A percentile compares a stretch with the other conserved stretches of the same genome.
phyloP scores from a whole-genome alignment of 495 filamentous ascomycete genomes.

The Pseudevernia furfuracea region DNA sequence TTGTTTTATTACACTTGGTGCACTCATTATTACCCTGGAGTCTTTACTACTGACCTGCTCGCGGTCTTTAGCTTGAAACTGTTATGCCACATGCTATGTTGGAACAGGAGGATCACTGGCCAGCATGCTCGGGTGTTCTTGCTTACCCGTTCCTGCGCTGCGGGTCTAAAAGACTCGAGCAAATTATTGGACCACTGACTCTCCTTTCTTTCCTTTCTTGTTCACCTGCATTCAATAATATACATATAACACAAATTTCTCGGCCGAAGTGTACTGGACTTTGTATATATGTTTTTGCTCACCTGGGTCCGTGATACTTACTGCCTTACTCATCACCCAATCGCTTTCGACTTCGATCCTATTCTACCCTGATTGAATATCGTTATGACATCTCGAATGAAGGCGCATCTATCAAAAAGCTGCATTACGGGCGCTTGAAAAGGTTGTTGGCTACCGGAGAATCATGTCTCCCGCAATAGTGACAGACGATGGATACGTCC shows the following conservation, averaged over 20 bases:
- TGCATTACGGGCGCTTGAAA: background rate
- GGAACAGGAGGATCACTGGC: background rate
- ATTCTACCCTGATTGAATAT: background rate
- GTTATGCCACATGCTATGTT: too few relatives aligned
- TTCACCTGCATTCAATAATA: background rate
- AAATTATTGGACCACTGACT: too few relatives aligned
- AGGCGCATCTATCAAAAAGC: background rate
- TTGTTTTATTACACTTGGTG: background rate
- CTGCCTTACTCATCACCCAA: background rate
- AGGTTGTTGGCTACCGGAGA: background rate
- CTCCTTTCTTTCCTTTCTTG: background rate
- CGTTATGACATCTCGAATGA: background rate
- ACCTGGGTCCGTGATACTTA: too few relatives aligned
- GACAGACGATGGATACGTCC: background rate
- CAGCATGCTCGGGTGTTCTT: background rate
- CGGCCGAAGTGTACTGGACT: background rate
- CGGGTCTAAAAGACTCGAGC: background rate
- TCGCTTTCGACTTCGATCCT: background rate
- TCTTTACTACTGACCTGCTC: too few relatives aligned
- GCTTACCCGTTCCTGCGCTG: background rate
- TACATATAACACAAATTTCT: too few relatives aligned
- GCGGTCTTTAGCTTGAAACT: too few relatives aligned
- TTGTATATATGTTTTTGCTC: background rate
- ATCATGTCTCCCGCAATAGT: background rate
- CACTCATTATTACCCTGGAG: too few relatives aligned